These are phyloP conservation scores for Naematelia aurantialba DNA, from an alignment of 768 basidiomycete species.

Conservation along the genomic window DNA sequence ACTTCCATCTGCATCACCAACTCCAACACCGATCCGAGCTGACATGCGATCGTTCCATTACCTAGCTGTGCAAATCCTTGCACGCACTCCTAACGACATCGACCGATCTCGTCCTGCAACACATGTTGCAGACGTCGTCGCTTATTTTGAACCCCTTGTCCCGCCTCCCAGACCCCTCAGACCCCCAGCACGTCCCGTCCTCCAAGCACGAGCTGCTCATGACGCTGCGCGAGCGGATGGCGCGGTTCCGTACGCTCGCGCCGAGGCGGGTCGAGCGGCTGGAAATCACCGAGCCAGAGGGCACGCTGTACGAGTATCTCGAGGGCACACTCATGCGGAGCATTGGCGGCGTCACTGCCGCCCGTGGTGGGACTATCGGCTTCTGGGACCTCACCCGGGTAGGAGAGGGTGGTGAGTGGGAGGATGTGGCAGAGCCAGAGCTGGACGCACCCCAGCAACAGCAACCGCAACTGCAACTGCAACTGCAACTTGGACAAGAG, in stretches of 20 bases:
- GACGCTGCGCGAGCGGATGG: constrained; percentile 34
- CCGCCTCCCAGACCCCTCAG: constrained; percentile 7
- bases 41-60: not conserved
- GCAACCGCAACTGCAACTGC: not conserved
- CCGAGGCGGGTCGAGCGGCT: constrained; percentile 17
- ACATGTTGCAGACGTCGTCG: constrained; percentile 25
- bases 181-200: constrained; percentile 23
- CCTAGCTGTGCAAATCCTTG: constrained; percentile 39
- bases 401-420: constrained; percentile 29
- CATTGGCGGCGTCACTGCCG: constrained; percentile 17
- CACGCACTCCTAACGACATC: constrained; percentile 30
- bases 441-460: not conserved
- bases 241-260: constrained; percentile 37
- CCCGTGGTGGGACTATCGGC: constrained; percentile 27
- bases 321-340: constrained; percentile 43
- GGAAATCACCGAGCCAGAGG: constrained; percentile 37
- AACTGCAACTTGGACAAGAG: too few relatives aligned
- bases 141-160: constrained; percentile 33
- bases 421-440: constrained; percentile 27
- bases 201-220: constrained; percentile 30
- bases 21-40: not conserved
- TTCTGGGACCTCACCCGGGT: constrained; percentile 36
- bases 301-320: constrained; percentile 47
- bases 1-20: not conserved
- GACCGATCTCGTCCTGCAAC: constrained; percentile 28